These are phyloP conservation scores for Tranzscheliella williamsii DNA, from an alignment of 1,284 basidiomycete species.

Conservation along the genomic window DNA sequence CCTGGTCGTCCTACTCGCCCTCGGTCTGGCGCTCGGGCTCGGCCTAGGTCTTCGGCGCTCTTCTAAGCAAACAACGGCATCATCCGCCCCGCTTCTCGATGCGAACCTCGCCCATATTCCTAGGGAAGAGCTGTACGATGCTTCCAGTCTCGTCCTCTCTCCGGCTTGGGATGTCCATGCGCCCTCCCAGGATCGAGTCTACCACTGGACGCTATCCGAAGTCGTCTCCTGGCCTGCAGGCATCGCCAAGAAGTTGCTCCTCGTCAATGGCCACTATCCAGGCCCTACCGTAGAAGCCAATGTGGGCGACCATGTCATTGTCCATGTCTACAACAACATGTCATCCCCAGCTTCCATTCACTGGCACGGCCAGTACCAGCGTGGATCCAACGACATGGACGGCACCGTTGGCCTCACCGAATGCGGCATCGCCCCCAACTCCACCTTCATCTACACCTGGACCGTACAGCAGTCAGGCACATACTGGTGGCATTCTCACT, in stretches of 20 bases:
- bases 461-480: conserved; percentile 61
- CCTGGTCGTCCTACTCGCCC: conserved; percentile 53
- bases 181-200: conserved; percentile 35
- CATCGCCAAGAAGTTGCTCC: conserved; percentile 38
- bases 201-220: conserved; percentile 41
- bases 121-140: conserved; percentile 15
- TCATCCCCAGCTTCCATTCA: conserved; percentile 35
- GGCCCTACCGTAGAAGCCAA: conserved; percentile 48
- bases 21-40: conserved; percentile 63
- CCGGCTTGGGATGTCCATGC: conserved; percentile 39
- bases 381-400: conserved; percentile 49
- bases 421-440: conserved; percentile 53
- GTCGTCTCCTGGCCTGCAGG: conserved; percentile 41
- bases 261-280: conserved; percentile 45
- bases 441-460: conserved; percentile 43
- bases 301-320: conserved; percentile 47
- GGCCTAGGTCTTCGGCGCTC: conserved; percentile 62
- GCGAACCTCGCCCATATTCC: conserved; percentile 43
- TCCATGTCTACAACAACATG: conserved; percentile 46
- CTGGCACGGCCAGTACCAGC: conserved; percentile 57
- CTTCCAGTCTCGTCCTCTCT: conserved; percentile 30
- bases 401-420: conserved; percentile 52
- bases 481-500: conserved; percentile 63
- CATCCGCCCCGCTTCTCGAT: no score
- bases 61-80: no score